A percentile compares a stretch with the other conserved stretches of the same genome.
Conservation (phyloP, 2,329 filamentous ascomycete genomes). For the Diplocarpon mali region DNA sequence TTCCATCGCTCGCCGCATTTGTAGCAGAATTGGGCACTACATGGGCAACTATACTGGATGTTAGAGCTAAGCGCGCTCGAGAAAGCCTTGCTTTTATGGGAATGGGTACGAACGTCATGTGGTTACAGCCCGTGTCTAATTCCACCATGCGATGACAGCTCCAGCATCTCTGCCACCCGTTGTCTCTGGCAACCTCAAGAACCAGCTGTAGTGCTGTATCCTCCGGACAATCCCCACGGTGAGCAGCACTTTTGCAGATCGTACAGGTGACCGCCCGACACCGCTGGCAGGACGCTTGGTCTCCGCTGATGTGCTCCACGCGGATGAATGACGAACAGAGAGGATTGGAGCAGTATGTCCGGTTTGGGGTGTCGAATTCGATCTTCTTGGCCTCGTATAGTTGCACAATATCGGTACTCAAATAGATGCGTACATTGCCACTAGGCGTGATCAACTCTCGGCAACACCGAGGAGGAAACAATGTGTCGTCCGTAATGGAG, state of each 20-base stretch:
- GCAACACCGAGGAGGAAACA: constrained; percentile 48
- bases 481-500: constrained; percentile 36
- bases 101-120: constrained; percentile 40
- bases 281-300: constrained; percentile 31
- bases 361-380: constrained; percentile 37
- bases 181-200: constrained; percentile 30
- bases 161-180: constrained; percentile 42
- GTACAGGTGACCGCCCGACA: constrained; percentile 38
- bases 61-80: background rate
- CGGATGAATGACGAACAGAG: constrained; percentile 39
- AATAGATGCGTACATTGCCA: constrained; percentile 24
- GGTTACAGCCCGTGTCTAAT: constrained; percentile 39
- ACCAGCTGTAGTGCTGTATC: constrained; percentile 33
- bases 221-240: constrained; percentile 37
- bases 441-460: constrained; percentile 30
- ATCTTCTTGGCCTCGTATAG: constrained; percentile 34
- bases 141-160: constrained; percentile 38
- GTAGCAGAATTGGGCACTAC: constrained; percentile 39
- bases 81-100: background rate
- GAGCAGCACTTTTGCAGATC: constrained; percentile 37
- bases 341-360: constrained; percentile 38
- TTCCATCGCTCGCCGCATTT: constrained; percentile 34
- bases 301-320: constrained; percentile 21
- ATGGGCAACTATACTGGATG: constrained; percentile 32
- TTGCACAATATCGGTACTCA: constrained; percentile 28